phyloP scores from a whole-genome alignment of 371 early-diverging fungal genomes.

The Syncephalastrum sp. region DNA sequence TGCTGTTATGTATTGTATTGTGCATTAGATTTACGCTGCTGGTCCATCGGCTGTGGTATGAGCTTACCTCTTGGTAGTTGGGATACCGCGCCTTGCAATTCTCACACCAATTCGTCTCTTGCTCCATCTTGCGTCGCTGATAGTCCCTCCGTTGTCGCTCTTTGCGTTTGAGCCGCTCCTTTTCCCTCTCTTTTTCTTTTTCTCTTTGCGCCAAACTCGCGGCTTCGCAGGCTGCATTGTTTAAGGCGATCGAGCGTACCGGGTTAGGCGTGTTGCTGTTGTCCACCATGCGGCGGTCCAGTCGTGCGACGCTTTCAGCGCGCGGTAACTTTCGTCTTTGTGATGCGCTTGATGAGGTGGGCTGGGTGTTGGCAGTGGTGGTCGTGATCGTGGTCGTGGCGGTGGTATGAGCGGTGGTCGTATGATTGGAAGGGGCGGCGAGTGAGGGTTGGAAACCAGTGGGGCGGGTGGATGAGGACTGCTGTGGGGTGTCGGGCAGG shows the following conservation, averaged over 20 bases:
- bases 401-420: slow-evolving; percentile 5
- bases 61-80: slow-evolving; percentile 28
- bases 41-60: not conserved
- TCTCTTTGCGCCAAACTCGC: not conserved
- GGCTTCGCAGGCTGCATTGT: slow-evolving; percentile 8
- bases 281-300: slow-evolving; percentile 34
- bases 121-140: slow-evolving; percentile 8
- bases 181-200: slow-evolving; percentile 9
- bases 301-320: slow-evolving; percentile 26
- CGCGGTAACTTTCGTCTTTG: not conserved
- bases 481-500: not conserved
- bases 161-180: slow-evolving; percentile 9
- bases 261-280: slow-evolving; percentile 14
- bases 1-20: slow-evolving; percentile 21
- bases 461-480: slow-evolving; percentile 18
- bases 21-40: too few relatives aligned
- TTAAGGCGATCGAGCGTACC: not conserved
- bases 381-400: not conserved
- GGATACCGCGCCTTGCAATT: slow-evolving; percentile 35
- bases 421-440: too few relatives aligned
- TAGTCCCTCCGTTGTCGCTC: slow-evolving; percentile 3
- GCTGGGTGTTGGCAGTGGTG: too few relatives aligned
- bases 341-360: not conserved
- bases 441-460: slow-evolving; percentile 21
- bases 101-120: slow-evolving; percentile 34